These are phyloP conservation scores for Trametes pubescens DNA, from an alignment of 1,284 basidiomycete genomes.

Conservation along the genomic window DNA sequence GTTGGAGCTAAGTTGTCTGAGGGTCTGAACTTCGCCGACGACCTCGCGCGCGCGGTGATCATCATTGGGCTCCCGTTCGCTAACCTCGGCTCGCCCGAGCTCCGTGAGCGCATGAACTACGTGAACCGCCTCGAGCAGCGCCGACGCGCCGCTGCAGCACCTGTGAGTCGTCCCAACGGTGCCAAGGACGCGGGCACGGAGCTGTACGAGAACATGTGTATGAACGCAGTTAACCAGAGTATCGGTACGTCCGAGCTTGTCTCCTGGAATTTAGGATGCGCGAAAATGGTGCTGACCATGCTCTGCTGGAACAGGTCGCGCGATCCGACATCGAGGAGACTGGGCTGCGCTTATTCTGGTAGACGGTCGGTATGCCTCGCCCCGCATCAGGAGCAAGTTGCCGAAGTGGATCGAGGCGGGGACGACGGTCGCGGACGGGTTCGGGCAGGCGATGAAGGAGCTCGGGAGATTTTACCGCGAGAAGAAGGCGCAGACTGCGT, in stretches of 20 bases:
- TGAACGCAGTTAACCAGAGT: conserved; percentile 97
- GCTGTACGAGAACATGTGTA: conserved; percentile 93
- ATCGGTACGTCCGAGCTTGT: conserved; percentile 74
- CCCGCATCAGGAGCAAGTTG: conserved; percentile 77
- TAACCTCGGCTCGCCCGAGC: conserved; percentile 89
- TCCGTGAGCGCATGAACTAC: conserved; percentile 92
- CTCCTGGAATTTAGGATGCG: background rate
- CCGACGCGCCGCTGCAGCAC: conserved; percentile 45
- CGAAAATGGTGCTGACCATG: background rate
- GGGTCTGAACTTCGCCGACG: conserved; percentile 95
- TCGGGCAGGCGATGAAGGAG: conserved; percentile 78
- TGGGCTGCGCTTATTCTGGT: conserved; percentile 90
- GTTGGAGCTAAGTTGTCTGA: conserved; percentile 97
- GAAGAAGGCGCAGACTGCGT: conserved; percentile 39
- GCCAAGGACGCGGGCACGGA: conserved; percentile 81
- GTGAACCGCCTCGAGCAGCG: conserved; percentile 68
- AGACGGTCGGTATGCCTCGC: conserved; percentile 78
- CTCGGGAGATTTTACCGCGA: conserved; percentile 74
- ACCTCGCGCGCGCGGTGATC: conserved; percentile 88
- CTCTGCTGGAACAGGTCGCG: conserved; percentile 66
- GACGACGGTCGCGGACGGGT: conserved; percentile 69
- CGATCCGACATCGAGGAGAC: conserved; percentile 87
- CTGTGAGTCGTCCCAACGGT: background rate
- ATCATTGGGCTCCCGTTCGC: conserved; percentile 95
- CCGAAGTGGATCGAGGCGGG: conserved; percentile 88